Evolutionary conservation across 2,329 filamentous ascomycete species (phyloP).

Genomic region (Aspergillus fumigatiaffinis): DNA sequence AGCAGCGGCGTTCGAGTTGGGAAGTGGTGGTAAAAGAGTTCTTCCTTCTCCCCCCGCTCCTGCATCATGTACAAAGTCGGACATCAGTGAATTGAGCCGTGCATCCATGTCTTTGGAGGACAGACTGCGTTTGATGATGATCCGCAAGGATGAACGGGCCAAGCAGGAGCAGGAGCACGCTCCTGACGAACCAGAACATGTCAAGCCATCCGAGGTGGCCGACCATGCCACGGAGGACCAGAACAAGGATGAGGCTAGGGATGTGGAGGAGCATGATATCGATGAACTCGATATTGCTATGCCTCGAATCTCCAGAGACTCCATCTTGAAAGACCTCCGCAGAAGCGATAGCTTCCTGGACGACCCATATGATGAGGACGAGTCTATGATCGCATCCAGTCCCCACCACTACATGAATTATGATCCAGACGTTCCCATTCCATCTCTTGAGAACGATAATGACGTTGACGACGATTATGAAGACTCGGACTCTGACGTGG

Average conservation of each 20-base stretch:
- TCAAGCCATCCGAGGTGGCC: constrained; percentile 35
- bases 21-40: constrained; percentile 62
- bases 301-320: constrained; percentile 84
- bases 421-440: constrained; percentile 87
- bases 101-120: constrained; percentile 81
- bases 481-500: constrained; percentile 47
- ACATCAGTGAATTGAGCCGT: constrained; percentile 71
- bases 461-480: constrained; percentile 59
- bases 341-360: constrained; percentile 58
- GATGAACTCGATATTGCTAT: constrained; percentile 61
- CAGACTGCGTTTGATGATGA: constrained; percentile 81
- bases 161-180: neutral
- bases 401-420: constrained; percentile 58
- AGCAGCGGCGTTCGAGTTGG: constrained; percentile 68
- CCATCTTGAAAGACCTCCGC: constrained; percentile 84
- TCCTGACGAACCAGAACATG: constrained; percentile 21
- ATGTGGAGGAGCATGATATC: constrained; percentile 27
- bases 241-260: constrained; percentile 8
- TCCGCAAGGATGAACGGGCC: constrained; percentile 59
- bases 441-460: constrained; percentile 70
- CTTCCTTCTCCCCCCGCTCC: constrained; percentile 69
- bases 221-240: neutral
- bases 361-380: constrained; percentile 62
- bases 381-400: constrained; percentile 56
- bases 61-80: constrained; percentile 66